phyloP scores from a whole-genome alignment of 257 asterid genomes.

The Salvia hispanica region DNA sequence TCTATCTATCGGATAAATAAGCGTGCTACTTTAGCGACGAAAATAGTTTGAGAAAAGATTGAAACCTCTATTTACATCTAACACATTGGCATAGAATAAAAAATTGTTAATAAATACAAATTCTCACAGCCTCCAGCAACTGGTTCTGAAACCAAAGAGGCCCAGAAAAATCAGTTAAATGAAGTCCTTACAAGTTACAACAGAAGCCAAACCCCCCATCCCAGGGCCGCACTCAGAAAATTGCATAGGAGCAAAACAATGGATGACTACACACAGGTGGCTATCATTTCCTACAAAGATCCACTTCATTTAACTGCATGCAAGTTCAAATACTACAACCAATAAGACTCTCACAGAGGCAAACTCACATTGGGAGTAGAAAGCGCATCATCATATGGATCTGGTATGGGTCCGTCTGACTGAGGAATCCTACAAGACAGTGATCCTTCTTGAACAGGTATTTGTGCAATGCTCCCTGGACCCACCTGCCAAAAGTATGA shows the following conservation, averaged over 20 bases:
- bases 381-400: slow-evolving; percentile 81
- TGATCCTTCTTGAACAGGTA: slow-evolving; percentile 38
- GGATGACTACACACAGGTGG: slow-evolving; percentile 2
- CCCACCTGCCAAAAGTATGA: slow-evolving; percentile 48
- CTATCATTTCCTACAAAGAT: not conserved
- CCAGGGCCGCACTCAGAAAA: slow-evolving; percentile 5
- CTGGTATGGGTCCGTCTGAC: slow-evolving; percentile 83
- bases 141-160: not conserved
- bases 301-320: not conserved
- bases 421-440: slow-evolving; percentile 61
- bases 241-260: slow-evolving; percentile 1
- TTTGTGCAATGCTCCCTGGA: slow-evolving; percentile 40
- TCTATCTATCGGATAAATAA: not conserved
- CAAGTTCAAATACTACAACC: slow-evolving; percentile 1
- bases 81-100: not conserved
- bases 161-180: not conserved
- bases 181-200: not conserved
- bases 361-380: slow-evolving; percentile 87
- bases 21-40: not conserved
- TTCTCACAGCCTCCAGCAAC: not conserved
- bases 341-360: slow-evolving; percentile 11
- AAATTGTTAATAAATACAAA: not conserved
- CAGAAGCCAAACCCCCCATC: not conserved
- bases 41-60: slow-evolving; percentile 4
- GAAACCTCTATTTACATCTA: slow-evolving; percentile 8